Conservation (phyloP, 1,139 yeast species). For the Arxiozyma bovina region DNA sequence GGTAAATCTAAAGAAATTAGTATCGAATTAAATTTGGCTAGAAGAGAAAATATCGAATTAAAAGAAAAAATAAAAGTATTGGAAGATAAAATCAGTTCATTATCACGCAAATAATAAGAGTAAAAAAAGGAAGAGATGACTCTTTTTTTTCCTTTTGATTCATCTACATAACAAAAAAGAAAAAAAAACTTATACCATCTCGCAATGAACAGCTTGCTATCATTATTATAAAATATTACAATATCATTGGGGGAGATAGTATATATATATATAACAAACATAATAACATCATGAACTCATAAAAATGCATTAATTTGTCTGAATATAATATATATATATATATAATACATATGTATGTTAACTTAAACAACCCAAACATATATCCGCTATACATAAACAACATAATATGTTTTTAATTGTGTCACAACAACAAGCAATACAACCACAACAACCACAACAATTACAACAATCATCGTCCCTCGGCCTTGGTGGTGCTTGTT, state of each 20-base stretch:
- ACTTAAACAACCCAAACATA: conserved; percentile 4
- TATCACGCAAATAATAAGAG: not conserved
- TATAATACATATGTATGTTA: not conserved
- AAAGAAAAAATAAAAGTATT: conserved; percentile 27
- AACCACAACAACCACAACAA: conserved; percentile 7
- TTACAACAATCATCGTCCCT: conserved; percentile 3
- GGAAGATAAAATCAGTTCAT: conserved; percentile 1
- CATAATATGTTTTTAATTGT: conserved; percentile 5
- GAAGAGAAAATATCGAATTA: conserved; percentile 42
- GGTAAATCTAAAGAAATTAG: conserved; percentile 66
- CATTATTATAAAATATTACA: not conserved
- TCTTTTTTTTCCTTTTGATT: not conserved
- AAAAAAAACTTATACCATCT: too few species aligned
- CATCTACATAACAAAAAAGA: too few species aligned
- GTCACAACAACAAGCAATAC: conserved; percentile 4
- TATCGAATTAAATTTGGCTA: conserved; percentile 56
- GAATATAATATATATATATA: not conserved
- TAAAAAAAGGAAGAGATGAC: not conserved
- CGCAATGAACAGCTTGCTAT: not conserved
- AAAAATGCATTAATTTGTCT: not conserved
- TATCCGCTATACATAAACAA: conserved; percentile 7
- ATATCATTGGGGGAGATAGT: not conserved
- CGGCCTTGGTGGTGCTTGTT: conserved; percentile 7
- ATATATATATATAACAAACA: not conserved
- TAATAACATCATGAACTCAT: not conserved